Conservation (phyloP, 768 basidiomycete species). For the Panaeolus papilionaceus region DNA sequence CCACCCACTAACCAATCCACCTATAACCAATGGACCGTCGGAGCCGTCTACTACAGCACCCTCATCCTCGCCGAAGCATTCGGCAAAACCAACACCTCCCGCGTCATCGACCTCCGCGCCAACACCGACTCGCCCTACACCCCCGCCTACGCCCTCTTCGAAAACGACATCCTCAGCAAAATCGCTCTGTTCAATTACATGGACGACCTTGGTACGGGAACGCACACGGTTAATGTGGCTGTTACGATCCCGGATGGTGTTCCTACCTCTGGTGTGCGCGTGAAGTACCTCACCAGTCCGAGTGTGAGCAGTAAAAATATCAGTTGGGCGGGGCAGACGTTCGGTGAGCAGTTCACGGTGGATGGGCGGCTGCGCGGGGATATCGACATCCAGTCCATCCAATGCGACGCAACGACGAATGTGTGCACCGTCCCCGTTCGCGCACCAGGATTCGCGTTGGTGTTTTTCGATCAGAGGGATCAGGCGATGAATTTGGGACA, state of each 20-base stretch:
- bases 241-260: constrained; percentile 55
- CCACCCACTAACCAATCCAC: constrained; percentile 60
- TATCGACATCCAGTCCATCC: constrained; percentile 59
- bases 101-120: constrained; percentile 66
- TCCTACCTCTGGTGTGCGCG: constrained; percentile 52
- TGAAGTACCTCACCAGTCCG: constrained; percentile 63
- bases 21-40: constrained; percentile 75
- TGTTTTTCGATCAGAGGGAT: constrained; percentile 57
- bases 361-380: constrained; percentile 71
- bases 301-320: constrained; percentile 71
- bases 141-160: constrained; percentile 78
- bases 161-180: constrained; percentile 64
- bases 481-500: constrained; percentile 32
- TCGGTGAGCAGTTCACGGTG: constrained; percentile 62
- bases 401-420: constrained; percentile 59
- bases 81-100: constrained; percentile 66
- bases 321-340: constrained; percentile 81
- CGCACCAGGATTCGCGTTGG: constrained; percentile 77
- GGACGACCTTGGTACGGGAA: constrained; percentile 65
- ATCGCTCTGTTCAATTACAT: constrained; percentile 80
- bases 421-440: constrained; percentile 66
- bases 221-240: constrained; percentile 54
- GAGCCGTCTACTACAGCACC: constrained; percentile 76
- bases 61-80: constrained; percentile 74
- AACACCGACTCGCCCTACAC: constrained; percentile 59